Evolutionary conservation across 1,284 basidiomycete species (phyloP), one percentile per base, ranked within the genome.

Genomic region (Limonomyces culmigenus): DNA sequence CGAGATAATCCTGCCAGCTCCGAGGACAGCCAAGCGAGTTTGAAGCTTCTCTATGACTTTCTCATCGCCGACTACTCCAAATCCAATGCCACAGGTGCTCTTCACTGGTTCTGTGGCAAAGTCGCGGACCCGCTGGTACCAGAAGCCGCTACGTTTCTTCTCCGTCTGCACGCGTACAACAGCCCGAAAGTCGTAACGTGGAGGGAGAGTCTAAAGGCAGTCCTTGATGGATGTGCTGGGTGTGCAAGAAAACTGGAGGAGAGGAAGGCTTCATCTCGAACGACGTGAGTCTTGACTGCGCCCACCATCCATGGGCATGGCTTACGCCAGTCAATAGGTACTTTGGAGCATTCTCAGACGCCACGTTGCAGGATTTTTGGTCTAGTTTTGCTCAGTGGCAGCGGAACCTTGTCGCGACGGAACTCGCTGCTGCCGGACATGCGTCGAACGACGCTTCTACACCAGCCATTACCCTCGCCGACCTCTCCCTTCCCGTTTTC

Each of bases 121-220:
- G n/a, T n/a, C 29, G 76, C 75, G 2, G 55, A 65, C 35, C 46
- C 57, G 14, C 54, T 67, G 27, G 67, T 67, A 0, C 49, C 62
- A 4, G 72, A 67, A 37, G 70, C 75, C 2, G 83, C 87, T 0
- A 74, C 70, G 0, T 92, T 86, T 56, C 64, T 86, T 34, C 60
- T 89, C 35, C 70, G 84, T 41, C 54, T 91, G 32, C 78, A 81
- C 47, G 86, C 86, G 3, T 91, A 86, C 46, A 60, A 69, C 35
- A 71, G 71, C 40, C 49, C 54, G 0, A 58, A 61, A 12, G 74
- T 81, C 3, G 57, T 65, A 2, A 50, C 58, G 31, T 91, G 83
- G 81, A 71, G 73, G 49, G 49, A 50, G 13, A 64, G 60, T 39
- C 51, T 88, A 34, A 58, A 62, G 33, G 43, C 43, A 2, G 74